phyloP scores from a whole-genome alignment of 768 basidiomycete species.

The Astraeus odoratus region DNA sequence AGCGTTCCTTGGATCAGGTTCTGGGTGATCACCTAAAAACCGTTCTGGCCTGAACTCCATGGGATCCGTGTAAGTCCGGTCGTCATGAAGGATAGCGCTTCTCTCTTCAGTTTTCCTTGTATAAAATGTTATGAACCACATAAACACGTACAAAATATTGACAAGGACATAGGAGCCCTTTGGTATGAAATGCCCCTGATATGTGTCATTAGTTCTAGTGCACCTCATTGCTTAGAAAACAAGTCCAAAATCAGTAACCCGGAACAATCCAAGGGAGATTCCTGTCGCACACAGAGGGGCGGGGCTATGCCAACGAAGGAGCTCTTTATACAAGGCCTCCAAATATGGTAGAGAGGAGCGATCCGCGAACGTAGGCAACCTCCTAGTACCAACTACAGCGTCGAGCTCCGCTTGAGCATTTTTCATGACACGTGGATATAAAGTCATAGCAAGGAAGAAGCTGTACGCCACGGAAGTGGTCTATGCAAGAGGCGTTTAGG shows the following conservation, averaged over 20 bases:
- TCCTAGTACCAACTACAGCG: slow-evolving; percentile 15
- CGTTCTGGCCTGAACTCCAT: slow-evolving; percentile 17
- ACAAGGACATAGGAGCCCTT: slow-evolving; percentile 10
- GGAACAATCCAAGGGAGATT: background rate
- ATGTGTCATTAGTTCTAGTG: slow-evolving; percentile 9
- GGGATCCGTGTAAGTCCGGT: too few species aligned
- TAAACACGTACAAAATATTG: slow-evolving; percentile 15
- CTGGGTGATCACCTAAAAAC: background rate
- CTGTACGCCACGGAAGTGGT: slow-evolving; percentile 6
- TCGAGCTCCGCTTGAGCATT: slow-evolving; percentile 24
- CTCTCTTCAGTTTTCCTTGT: too few species aligned
- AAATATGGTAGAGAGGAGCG: slow-evolving; percentile 21
- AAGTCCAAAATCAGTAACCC: background rate
- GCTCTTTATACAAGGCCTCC: slow-evolving; percentile 18
- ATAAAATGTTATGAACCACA: background rate
- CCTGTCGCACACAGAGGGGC: slow-evolving; percentile 8
- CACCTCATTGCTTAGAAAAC: slow-evolving; percentile 4
- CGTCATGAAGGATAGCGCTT: background rate
- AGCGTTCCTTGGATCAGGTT: slow-evolving; percentile 3
- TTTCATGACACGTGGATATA: slow-evolving; percentile 18
- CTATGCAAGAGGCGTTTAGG: slow-evolving; percentile 13
- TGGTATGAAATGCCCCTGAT: slow-evolving; percentile 17
- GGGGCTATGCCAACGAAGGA: slow-evolving; percentile 16
- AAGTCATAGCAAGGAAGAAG: slow-evolving; percentile 23
- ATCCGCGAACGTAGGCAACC: slow-evolving; percentile 20